Evolutionary conservation across 352 stramenopile species (phyloP).

Genomic region (Phytophthora macrochlamydospora): DNA sequence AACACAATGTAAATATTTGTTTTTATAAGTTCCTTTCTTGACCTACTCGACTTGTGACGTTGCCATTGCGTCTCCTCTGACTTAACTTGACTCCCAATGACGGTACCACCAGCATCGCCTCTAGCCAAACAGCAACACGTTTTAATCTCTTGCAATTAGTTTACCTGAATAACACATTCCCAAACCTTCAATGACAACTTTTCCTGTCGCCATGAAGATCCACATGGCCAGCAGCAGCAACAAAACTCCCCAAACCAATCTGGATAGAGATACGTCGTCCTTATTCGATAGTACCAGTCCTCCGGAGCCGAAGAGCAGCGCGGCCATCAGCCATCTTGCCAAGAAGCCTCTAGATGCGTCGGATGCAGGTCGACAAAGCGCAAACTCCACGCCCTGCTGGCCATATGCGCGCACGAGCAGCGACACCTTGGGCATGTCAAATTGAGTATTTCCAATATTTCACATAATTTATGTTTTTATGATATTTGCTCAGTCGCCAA

Average conservation of each 20-base stretch:
- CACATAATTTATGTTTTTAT: neutral
- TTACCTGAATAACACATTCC: no score
- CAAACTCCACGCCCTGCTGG: constrained; percentile 60
- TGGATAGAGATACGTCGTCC: constrained; percentile 19
- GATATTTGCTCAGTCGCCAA: neutral
- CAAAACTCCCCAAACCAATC: constrained; percentile 18
- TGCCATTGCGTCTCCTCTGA: constrained; percentile 58
- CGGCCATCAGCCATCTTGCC: constrained; percentile 21
- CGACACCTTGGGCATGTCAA: constrained; percentile 35
- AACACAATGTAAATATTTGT: neutral
- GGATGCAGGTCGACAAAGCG: constrained; percentile 28
- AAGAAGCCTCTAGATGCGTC: constrained; percentile 11
- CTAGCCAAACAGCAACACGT: constrained; percentile 27
- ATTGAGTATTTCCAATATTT: neutral
- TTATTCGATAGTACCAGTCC: constrained; percentile 24
- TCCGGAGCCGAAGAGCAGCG: constrained; percentile 17
- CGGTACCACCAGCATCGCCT: constrained; percentile 79
- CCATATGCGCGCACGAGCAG: constrained; percentile 56
- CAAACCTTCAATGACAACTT: constrained; percentile 38
- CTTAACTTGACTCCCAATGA: constrained; percentile 74
- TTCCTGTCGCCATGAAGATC: constrained; percentile 21
- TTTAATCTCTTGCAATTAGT: neutral
- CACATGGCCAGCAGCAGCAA: constrained; percentile 19
- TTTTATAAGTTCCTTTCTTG: neutral
- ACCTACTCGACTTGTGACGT: constrained; percentile 26